Base-by-base conservation (phyloP, 352 stramenopile species). In the Phytophthora citricola region DNA sequence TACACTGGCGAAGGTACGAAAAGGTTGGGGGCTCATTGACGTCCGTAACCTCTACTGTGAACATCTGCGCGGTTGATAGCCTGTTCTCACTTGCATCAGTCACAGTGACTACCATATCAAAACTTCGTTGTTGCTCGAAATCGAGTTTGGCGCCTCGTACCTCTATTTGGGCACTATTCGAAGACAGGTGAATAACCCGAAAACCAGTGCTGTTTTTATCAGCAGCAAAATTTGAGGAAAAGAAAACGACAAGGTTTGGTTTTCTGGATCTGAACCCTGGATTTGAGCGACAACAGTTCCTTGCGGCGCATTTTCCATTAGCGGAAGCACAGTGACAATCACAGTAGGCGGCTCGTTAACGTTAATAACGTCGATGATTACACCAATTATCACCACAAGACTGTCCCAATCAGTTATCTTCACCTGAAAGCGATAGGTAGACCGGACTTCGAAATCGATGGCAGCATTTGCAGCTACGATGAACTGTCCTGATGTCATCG, bases 231-330 rank as follows among this genome's bases (percentile, higher is more conserved):
- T 47, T 74, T 3, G 75, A 80, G 1, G 41, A 41, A 38, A 77
- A 1, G 65, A 46, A 36, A 77, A 89, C 12, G 50, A 55, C 0
- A 87, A 50, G 1, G 73, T 83, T 24, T 83, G 62, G 20, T 87
- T 90, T 50, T 90, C 81, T 15, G 81, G 78, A 53, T 90, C 81
- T 14, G 62, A 74, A 2, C 71, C 78, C 46, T 52, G 54, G 2
- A 90, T 20, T 2, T 62, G n/a, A 12, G 61, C 75, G 11, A 90
- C 34, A 5, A 85, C 45, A 4, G 81, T 82, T 29, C 81, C 78
- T 38, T 57, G 66, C 24, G 73, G 65, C 1, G 73, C 17, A 41
- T 90, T 87, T 29, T 90, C 81, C 0, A 57, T n/a, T 6, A 90
- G 9, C 3, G 52, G 8, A 9, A 77, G 15, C 3, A 58, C 46